A percentile compares a stretch with the other conserved stretches of the same genome.
Evolutionary conservation across 441 rosid genomes (phyloP).

Genomic region (Euphorbia celastroides): DNA sequence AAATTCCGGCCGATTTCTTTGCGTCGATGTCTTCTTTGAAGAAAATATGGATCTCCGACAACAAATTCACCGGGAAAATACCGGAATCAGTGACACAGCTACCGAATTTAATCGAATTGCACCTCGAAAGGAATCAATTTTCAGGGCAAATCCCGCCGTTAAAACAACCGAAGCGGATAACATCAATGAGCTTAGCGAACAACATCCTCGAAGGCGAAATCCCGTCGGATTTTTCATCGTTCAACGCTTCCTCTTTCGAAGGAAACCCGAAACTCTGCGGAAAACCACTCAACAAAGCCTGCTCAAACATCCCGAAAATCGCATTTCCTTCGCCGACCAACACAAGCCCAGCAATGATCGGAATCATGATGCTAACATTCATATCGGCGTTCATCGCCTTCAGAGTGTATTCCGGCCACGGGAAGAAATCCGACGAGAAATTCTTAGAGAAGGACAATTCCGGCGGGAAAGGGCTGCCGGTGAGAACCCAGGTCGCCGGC

Average conservation of each 20-base stretch:
- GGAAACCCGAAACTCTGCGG: conserved; percentile 62
- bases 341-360: conserved; percentile 16
- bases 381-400: conserved; percentile 25
- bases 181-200: conserved; percentile 46
- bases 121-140: conserved; percentile 64
- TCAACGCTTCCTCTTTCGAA: conserved; percentile 31
- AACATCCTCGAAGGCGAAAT: conserved; percentile 66
- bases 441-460: conserved; percentile 44
- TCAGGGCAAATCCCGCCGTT: conserved; percentile 50
- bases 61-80: conserved; percentile 51
- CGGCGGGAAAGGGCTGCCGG: conserved; percentile 14
- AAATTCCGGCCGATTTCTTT: conserved; percentile 50
- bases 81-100: conserved; percentile 51
- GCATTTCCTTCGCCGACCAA: not conserved
- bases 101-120: conserved; percentile 45
- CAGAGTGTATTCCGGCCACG: conserved; percentile 17
- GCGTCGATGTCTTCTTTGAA: conserved; percentile 41
- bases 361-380: conserved; percentile 17
- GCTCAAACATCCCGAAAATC: conserved; percentile 16
- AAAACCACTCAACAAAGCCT: conserved; percentile 27
- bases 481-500: conserved; percentile 1
- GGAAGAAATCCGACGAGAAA: conserved; percentile 27
- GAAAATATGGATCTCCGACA: conserved; percentile 57
- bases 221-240: conserved; percentile 36
- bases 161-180: conserved; percentile 21